A percentile compares a stretch with the other conserved stretches of the same genome.
Evolutionary conservation across 1,139 yeast genomes (phyloP).

Genomic region (Trichomonascaceae sp.): DNA sequence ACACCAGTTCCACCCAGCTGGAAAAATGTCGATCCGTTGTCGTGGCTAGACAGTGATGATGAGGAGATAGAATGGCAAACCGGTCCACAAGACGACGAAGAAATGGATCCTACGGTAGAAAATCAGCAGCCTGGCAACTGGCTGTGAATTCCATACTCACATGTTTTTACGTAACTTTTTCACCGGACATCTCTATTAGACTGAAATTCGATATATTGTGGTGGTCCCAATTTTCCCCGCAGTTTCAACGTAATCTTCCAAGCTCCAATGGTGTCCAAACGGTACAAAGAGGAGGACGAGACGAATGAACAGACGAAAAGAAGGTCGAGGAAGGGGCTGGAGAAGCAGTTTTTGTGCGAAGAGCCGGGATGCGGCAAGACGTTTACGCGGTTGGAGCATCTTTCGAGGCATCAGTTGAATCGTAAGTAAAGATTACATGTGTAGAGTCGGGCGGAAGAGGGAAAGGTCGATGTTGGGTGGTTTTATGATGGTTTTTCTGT

Average conservation of each 20-base stretch:
- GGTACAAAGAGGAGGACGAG: background rate
- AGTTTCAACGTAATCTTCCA: background rate
- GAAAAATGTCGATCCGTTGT: background rate
- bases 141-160: background rate
- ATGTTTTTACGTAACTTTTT: too few species aligned
- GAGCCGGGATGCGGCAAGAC: slow-evolving; percentile 54
- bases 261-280: background rate
- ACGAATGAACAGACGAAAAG: slow-evolving; percentile 9
- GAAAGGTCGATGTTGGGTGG: background rate
- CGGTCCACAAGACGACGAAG: background rate
- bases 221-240: background rate
- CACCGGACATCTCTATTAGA: too few species aligned
- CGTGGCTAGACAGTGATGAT: background rate
- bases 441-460: background rate
- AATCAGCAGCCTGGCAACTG: background rate
- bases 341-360: slow-evolving; percentile 38
- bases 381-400: slow-evolving; percentile 48
- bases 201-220: too few species aligned
- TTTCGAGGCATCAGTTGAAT: slow-evolving; percentile 35
- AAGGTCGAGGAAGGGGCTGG: slow-evolving; percentile 30
- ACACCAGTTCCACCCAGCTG: slow-evolving; percentile 2
- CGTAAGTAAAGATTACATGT: slow-evolving; percentile 22
- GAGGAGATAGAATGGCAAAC: background rate
- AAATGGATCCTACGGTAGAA: background rate
- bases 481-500: background rate